A percentile compares a stretch with the other conserved stretches of the same genome.
phyloP scores from a whole-genome alignment of 305 asterid species.

The Fraxinus greggii region DNA sequence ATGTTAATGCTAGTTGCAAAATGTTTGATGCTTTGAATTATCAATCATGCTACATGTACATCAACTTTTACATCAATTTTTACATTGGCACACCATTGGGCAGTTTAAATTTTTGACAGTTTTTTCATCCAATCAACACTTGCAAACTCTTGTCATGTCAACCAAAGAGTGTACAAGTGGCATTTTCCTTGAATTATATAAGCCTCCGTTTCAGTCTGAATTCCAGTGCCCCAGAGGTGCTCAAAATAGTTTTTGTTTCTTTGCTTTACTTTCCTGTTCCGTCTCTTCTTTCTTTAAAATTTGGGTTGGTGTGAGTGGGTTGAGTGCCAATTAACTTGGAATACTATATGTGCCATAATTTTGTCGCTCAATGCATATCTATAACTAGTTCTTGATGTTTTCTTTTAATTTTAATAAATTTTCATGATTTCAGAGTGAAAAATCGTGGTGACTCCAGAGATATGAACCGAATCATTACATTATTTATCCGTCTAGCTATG shows the following conservation, averaged over 20 bases:
- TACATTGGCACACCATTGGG: background rate
- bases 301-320: background rate
- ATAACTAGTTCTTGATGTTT: background rate
- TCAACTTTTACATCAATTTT: background rate
- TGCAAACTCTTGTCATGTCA: background rate
- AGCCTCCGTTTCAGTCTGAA: slow-evolving; percentile 1
- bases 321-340: background rate
- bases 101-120: background rate
- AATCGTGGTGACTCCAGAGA: slow-evolving; percentile 61
- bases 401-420: slow-evolving; percentile 4
- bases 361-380: background rate
- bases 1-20: slow-evolving; percentile 4
- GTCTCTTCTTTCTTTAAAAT: background rate
- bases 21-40: background rate
- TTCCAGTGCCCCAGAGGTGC: background rate
- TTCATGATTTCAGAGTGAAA: slow-evolving; percentile 52
- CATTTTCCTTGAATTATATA: background rate
- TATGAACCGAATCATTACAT: slow-evolving; percentile 61
- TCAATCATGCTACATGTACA: background rate
- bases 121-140: background rate
- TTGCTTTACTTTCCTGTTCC: background rate
- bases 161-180: background rate
- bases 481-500: slow-evolving; percentile 78
- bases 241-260: background rate
- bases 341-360: background rate